Evolutionary conservation across 495 filamentous ascomycete species (phyloP).

Genomic region (Daldinia caldariorum): DNA sequence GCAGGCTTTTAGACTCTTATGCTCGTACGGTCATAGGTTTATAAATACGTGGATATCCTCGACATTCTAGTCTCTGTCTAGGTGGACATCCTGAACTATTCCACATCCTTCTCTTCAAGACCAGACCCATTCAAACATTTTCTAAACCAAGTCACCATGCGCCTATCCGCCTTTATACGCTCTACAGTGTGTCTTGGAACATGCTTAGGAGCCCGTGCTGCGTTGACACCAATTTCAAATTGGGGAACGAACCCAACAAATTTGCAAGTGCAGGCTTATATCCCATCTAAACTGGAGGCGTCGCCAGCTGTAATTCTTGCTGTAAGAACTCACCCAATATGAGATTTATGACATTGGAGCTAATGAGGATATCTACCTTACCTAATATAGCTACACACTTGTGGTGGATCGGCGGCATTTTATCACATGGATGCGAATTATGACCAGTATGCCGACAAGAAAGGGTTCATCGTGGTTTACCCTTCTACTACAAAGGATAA

Average conservation of each 20-base stretch:
- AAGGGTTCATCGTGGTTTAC: slow-evolving; percentile 61
- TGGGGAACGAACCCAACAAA: slow-evolving; percentile 56
- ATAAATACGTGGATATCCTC: slow-evolving; percentile 16
- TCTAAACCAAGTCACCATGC: slow-evolving; percentile 11
- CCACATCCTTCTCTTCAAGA: not conserved
- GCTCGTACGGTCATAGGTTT: not conserved
- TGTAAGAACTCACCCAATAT: slow-evolving; percentile 33
- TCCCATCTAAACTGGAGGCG: slow-evolving; percentile 48
- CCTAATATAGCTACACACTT: slow-evolving; percentile 48
- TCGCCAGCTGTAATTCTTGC: slow-evolving; percentile 55
- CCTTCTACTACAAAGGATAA: slow-evolving; percentile 53
- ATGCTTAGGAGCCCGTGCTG: too few species aligned
- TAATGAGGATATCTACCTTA: slow-evolving; percentile 12
- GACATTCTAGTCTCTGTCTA: not conserved
- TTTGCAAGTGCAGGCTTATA: slow-evolving; percentile 53
- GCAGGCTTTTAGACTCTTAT: slow-evolving; percentile 2
- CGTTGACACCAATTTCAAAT: slow-evolving; percentile 29
- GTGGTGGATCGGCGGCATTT: slow-evolving; percentile 53
- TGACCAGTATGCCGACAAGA: slow-evolving; percentile 50
- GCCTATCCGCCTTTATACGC: slow-evolving; percentile 1
- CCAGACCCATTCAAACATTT: not conserved
- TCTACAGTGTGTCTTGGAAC: too few species aligned
- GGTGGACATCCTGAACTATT: not conserved
- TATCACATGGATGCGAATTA: slow-evolving; percentile 56
- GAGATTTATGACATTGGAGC: too few species aligned